These are phyloP conservation scores for Lenwebbia sp. DNA, from an alignment of 345 rosid genomes.

Conservation along the genomic window DNA sequence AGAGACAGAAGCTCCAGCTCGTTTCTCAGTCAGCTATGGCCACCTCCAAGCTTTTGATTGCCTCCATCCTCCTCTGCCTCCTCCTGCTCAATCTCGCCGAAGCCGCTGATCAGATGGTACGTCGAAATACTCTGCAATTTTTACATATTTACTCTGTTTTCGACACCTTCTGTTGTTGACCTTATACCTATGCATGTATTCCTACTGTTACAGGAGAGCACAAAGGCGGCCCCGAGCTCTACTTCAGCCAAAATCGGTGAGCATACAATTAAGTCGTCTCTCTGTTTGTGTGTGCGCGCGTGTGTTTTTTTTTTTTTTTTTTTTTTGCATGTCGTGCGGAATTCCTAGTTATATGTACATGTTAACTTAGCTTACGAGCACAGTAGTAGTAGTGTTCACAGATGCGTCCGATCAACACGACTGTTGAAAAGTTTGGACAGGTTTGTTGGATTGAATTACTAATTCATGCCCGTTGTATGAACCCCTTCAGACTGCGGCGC, in stretches of 20 bases:
- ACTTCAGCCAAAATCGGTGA: neutral
- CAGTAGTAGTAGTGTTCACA: neutral
- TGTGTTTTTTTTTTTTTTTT: no score
- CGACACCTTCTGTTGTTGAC: neutral
- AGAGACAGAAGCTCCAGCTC: neutral
- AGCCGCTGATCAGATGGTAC: neutral
- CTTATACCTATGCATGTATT: neutral
- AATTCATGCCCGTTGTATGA: neutral
- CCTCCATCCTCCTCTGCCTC: neutral
- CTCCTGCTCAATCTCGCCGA: neutral
- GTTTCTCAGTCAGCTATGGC: neutral
- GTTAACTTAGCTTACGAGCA: neutral
- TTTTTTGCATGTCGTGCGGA: neutral
- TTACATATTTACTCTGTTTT: neutral
- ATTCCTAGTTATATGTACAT: neutral
- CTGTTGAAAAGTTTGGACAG: neutral
- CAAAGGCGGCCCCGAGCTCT: neutral
- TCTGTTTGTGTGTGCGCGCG: no score
- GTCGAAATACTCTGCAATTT: neutral
- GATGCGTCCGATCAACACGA: neutral
- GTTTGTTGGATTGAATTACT: neutral
- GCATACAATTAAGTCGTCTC: neutral
- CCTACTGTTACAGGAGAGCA: neutral
- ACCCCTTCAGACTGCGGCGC: constrained; percentile 36
- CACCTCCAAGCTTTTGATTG: neutral